Percentiles rank a stretch among this genome's conserved stretches.
These are phyloP conservation scores for Rhodofomes roseus DNA, from an alignment of 1,284 basidiomycete genomes.

Conservation along the genomic window DNA sequence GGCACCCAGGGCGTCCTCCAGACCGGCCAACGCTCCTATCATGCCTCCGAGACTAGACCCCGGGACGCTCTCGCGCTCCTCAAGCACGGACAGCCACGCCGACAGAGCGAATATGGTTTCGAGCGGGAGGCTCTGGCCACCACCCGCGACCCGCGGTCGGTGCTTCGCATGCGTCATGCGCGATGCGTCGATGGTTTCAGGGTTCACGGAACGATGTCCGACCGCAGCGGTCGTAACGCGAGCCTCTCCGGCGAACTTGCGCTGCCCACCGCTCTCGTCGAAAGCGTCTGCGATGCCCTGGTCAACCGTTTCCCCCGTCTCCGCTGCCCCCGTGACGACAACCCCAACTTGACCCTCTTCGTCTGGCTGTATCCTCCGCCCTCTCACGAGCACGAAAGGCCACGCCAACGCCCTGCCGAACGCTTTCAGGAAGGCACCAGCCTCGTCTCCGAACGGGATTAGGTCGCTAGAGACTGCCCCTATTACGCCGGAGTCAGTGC, in stretches of 20 bases:
- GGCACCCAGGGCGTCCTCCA: constrained; percentile 55
- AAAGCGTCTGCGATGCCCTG: not conserved
- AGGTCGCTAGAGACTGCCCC: not conserved
- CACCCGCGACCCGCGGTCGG: constrained; percentile 34
- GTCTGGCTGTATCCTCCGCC: not conserved
- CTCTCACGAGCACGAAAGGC: not conserved
- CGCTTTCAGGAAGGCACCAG: not conserved
- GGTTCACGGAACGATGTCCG: not conserved
- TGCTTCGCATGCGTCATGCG: constrained; percentile 28
- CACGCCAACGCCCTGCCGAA: not conserved
- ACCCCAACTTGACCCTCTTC: not conserved
- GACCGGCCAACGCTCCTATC: constrained; percentile 42
- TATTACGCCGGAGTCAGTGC: not conserved
- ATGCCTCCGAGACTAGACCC: constrained; percentile 50
- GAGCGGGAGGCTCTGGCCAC: constrained; percentile 45
- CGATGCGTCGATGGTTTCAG: not conserved
- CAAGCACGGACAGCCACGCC: constrained; percentile 55
- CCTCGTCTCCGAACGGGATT: not conserved
- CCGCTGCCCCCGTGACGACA: not conserved
- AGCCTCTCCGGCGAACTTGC: constrained; percentile 1
- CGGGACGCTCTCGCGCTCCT: constrained; percentile 50
- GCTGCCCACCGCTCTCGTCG: constrained; percentile 2
- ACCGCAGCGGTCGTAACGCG: not conserved
- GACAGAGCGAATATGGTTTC: constrained; percentile 52
- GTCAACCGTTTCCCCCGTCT: not conserved